Evolutionary conservation across 2,329 filamentous ascomycete species (phyloP), one percentile per base, ranked within the genome.

Genomic region (Emmonsiellopsis sp.): DNA sequence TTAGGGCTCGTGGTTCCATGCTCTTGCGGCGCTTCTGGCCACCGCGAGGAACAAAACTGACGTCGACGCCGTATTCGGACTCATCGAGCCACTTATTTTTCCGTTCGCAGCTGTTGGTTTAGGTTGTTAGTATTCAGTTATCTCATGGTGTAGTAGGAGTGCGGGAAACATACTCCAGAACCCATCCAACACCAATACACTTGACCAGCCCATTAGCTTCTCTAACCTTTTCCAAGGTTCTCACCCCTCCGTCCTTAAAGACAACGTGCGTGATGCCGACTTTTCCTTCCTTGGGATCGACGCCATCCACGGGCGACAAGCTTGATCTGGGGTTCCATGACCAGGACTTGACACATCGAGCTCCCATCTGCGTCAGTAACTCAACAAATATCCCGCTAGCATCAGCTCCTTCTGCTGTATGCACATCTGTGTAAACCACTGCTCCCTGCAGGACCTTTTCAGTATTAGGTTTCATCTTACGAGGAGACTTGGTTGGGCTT

Each of bases 181-280:
- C 86, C 89, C 89, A 95, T 59, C 84, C 84, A 46, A 94, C 86
- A 49, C 89, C 89, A 53, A 95, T 89, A 70, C 89, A 94, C 61
- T 88, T 84, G 38, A 95, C 87, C 32, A 87, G 76, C 5, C 88
- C 88, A 11, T 80, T 78, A 40, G 81, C 84, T 61, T 85, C 80
- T 54, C 83, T 78, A 6, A 92, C 85, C 70, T 90, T 94, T 65
- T 61, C 85, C 59, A 95, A 71, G 0, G 89, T 95, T 30, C 85
- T 78, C 63, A 85, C 84, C 42, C 84, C 84, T 45, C 90, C 90
- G 64, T 95, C 90, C 68, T 95, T 95, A 76, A 84, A 95, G 6
- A 95, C 82, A 7, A 95, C 87, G 64, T 95, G 90, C 0, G 89
- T 95, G 62, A 95, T 88, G 5, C 85, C 86, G 55, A 89, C 74